phyloP scores from a whole-genome alignment of 2,329 filamentous ascomycete genomes.

The Sporothrix mexicana region DNA sequence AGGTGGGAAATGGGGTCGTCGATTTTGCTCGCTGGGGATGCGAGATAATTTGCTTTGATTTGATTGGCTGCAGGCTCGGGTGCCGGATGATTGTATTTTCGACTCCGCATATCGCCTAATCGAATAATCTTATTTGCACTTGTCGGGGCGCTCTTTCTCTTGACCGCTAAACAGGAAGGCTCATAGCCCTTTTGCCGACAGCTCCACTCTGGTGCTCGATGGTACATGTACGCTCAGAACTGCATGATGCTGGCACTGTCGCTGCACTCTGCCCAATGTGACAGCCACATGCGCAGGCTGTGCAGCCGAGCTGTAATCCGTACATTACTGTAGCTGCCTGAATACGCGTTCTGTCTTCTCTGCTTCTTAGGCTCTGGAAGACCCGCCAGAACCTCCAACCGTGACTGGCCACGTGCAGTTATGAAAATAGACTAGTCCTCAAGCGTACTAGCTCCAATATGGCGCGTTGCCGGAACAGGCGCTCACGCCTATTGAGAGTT shows the following conservation, averaged over 20 bases:
- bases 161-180: background rate
- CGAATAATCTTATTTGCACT: background rate
- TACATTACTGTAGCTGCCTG: background rate
- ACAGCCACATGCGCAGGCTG: constrained; percentile 19
- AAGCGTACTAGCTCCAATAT: constrained; percentile 12
- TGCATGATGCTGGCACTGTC: background rate
- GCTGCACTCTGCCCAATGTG: constrained; percentile 9
- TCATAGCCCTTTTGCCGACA: background rate
- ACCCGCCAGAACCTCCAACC: constrained; percentile 33
- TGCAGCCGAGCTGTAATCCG: constrained; percentile 10
- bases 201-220: background rate
- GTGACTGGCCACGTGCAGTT: constrained; percentile 39
- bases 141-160: background rate
- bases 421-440: background rate
- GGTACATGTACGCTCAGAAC: background rate
- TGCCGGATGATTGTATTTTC: constrained; percentile 33
- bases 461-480: background rate
- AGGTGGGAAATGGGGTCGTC: constrained; percentile 29
- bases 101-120: constrained; percentile 9
- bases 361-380: background rate
- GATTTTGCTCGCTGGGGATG: constrained; percentile 32
- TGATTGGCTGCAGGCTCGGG: constrained; percentile 34
- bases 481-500: background rate
- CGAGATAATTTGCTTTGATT: constrained; percentile 36
- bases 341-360: background rate